phyloP scores from a whole-genome alignment of 2,329 filamentous ascomycete genomes.

The Neonectria hederae region DNA sequence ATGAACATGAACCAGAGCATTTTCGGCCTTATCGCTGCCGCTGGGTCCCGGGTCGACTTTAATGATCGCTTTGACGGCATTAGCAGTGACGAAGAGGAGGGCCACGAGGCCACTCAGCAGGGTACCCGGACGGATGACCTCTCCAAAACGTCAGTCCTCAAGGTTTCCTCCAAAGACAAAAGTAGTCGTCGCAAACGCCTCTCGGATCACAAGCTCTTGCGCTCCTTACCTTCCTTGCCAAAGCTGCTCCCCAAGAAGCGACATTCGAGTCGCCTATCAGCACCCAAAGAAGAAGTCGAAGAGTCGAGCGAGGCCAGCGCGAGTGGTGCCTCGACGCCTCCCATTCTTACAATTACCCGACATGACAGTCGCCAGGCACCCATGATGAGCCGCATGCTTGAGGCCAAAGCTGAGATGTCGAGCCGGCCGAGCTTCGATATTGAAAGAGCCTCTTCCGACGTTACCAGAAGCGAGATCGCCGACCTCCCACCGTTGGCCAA shows the following conservation, averaged over 20 bases:
- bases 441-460: constrained; percentile 56
- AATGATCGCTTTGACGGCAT: constrained; percentile 80
- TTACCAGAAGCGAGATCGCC: constrained; percentile 47
- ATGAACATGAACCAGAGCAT: constrained; percentile 93
- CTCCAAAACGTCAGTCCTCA: constrained; percentile 55
- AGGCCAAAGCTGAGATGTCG: constrained; percentile 73
- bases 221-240: constrained; percentile 70
- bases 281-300: constrained; percentile 48
- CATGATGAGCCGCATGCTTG: constrained; percentile 81
- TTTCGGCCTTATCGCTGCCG: constrained; percentile 90
- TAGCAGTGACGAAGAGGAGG: constrained; percentile 84
- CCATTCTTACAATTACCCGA: constrained; percentile 33
- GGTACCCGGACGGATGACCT: constrained; percentile 56
- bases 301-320: constrained; percentile 42
- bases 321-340: constrained; percentile 38
- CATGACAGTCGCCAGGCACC: constrained; percentile 65
- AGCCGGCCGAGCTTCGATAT: constrained; percentile 67
- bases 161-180: constrained; percentile 45
- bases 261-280: constrained; percentile 52
- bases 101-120: constrained; percentile 50
- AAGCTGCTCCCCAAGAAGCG: constrained; percentile 56
- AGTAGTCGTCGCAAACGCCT: constrained; percentile 65
- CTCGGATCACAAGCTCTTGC: constrained; percentile 72
- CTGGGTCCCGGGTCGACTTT: constrained; percentile 84
- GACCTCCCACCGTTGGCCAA: constrained; percentile 70